phyloP scores from a whole-genome alignment of 73 alveolate genomes.

The Uronychia binucleata region DNA sequence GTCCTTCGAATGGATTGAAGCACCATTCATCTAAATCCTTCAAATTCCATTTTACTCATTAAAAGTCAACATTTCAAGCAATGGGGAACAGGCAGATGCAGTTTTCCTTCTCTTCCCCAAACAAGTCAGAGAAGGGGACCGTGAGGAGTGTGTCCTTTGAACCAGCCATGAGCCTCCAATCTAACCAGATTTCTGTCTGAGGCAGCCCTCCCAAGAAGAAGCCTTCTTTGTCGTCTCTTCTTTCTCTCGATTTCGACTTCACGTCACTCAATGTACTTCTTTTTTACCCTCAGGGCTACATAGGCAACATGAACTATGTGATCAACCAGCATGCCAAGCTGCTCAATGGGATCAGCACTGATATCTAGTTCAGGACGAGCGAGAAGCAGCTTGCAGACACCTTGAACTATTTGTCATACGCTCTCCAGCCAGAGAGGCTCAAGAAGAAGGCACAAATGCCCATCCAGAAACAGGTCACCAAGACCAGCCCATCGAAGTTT shows the following conservation, averaged over 20 bases:
- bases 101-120: no score
- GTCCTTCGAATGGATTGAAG: no score
- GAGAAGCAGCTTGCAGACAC: slow-evolving; percentile 31
- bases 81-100: no score
- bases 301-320: slow-evolving; percentile 41
- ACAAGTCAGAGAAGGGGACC: no score
- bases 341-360: slow-evolving; percentile 35
- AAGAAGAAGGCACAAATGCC: neutral
- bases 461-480: neutral
- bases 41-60: no score
- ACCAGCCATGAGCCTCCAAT: no score
- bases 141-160: no score
- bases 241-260: slow-evolving; percentile 7
- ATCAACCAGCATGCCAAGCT: slow-evolving; percentile 64
- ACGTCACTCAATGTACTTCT: slow-evolving; percentile 1
- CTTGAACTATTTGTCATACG: neutral
- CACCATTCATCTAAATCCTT: no score
- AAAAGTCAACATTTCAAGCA: no score
- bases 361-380: slow-evolving; percentile 24
- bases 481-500: neutral
- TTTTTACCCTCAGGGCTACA: slow-evolving; percentile 12
- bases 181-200: no score
- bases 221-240: no score
- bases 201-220: no score
- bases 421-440: neutral